Evolutionary conservation across 2,329 filamentous ascomycete genomes (phyloP).

Genomic region (Calonectria hawksworthii): DNA sequence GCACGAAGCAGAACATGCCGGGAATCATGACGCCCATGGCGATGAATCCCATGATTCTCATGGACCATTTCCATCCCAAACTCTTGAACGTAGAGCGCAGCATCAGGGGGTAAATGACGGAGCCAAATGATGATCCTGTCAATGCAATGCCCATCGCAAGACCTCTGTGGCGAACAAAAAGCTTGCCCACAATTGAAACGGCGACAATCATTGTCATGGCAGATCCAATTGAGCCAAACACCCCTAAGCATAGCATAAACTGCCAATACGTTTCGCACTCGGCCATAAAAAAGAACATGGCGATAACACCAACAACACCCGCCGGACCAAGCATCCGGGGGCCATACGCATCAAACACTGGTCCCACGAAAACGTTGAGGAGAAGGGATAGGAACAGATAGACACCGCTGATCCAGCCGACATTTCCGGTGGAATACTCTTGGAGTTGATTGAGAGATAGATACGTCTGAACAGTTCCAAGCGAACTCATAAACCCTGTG

Average conservation of each 20-base stretch:
- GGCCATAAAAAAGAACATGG: conserved; percentile 60
- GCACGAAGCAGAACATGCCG: conserved; percentile 51
- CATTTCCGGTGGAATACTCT: conserved; percentile 56
- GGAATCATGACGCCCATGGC: conserved; percentile 44
- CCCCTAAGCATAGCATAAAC: conserved; percentile 59
- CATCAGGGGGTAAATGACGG: conserved; percentile 52
- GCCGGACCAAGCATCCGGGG: conserved; percentile 55
- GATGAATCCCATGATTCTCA: conserved; percentile 49
- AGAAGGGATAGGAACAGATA: conserved; percentile 60
- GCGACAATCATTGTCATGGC: conserved; percentile 54
- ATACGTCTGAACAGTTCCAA: conserved; percentile 64
- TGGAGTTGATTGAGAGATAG: conserved; percentile 59
- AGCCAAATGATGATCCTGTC: conserved; percentile 46
- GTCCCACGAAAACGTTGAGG: conserved; percentile 62
- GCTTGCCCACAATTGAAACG: conserved; percentile 49
- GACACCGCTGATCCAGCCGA: conserved; percentile 65
- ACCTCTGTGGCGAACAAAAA: conserved; percentile 43
- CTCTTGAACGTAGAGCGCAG: conserved; percentile 46
- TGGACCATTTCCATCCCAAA: conserved; percentile 53
- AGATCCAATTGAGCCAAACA: conserved; percentile 58
- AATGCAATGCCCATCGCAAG: conserved; percentile 45
- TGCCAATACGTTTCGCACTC: conserved; percentile 64
- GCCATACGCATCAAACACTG: conserved; percentile 63
- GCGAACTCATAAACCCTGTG: conserved; percentile 60
- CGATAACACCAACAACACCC: conserved; percentile 53